Base-by-base conservation (phyloP, 2,329 filamentous ascomycete species). In the Colletotrichum caudatum region DNA sequence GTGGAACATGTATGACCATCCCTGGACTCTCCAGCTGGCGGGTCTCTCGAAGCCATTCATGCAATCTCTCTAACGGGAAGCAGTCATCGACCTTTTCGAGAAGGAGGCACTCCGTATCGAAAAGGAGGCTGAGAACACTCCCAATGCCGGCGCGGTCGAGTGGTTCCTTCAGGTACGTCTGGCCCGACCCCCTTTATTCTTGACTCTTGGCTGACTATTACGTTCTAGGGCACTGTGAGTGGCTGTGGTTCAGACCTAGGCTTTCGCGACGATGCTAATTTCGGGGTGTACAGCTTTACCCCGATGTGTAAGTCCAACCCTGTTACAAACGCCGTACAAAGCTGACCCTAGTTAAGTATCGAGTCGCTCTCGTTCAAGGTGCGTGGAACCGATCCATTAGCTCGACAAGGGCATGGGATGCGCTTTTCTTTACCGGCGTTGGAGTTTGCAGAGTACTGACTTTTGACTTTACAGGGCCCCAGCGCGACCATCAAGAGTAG, bases 161-260 rank as follows among this genome's bases (percentile, higher is more conserved):
- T 98, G 90, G 87, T 93, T 98, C 78, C 86, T 98, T 12, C 95
- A 98, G 82, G 60, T 35, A n/a, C 18, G 29, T 23, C 7, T n/a
- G 53, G 35, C 35, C 18, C 9, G 23, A n/a, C 18, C 29, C 29
- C 29, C 53, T 33, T 37, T 1, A 11, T 8, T 12, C 2, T 35
- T 14, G 29, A 35, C 26, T n/a, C 29, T 35, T 35, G 1, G 11
- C 53, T 56, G 53, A 56, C 29, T 56, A 12, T 35, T n/a, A 35
- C 33, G 8, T n/a, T 57, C 35, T 3, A 70, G 44, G 94, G 94
- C 23, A 96, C 37, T 53, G 56, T 69, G 48, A 69, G 66, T 69
- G 66, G 44, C 44, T 26, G 23, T 62, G 14, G 44, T 18, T 20
- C 18, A 35, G 7, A 2, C 16, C 4, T 35, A 3, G 12, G 14